Evolutionary conservation across 1,284 basidiomycete genomes (phyloP).

Genomic region (Tremellales sp.): DNA sequence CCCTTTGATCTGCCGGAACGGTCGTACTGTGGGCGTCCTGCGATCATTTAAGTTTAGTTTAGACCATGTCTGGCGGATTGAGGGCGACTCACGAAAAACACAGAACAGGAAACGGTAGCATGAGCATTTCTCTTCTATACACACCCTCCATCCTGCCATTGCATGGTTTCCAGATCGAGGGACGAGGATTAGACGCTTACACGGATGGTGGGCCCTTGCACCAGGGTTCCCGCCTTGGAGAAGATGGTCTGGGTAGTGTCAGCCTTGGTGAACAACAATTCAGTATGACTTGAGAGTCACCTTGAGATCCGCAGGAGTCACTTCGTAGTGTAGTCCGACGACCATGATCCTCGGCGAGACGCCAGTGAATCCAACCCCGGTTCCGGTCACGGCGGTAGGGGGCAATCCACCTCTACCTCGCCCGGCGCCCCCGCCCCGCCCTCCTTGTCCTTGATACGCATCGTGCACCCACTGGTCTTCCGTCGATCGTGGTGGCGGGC

Average conservation of each 20-base stretch:
- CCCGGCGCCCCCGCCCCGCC: constrained; percentile 3
- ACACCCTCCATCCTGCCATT: neutral
- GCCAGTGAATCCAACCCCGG: constrained; percentile 34
- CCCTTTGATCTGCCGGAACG: constrained; percentile 90
- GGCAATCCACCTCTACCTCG: constrained; percentile 1
- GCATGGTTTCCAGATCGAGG: neutral
- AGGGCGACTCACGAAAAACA: constrained; percentile 30
- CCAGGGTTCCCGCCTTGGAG: constrained; percentile 84
- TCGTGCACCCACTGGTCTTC: constrained; percentile 49
- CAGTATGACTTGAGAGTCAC: constrained; percentile 54
- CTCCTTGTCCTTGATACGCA: constrained; percentile 32
- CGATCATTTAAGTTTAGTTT: constrained; percentile 47
- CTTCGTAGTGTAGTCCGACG: constrained; percentile 89
- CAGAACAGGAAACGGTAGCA: constrained; percentile 17
- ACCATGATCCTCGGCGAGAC: constrained; percentile 68
- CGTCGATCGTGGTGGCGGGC: constrained; percentile 45
- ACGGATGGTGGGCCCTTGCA: constrained; percentile 87
- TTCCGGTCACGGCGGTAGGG: constrained; percentile 16
- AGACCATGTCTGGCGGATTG: constrained; percentile 9
- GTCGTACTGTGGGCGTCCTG: constrained; percentile 67
- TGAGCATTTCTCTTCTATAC: constrained; percentile 17
- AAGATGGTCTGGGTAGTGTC: constrained; percentile 67
- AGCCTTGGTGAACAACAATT: neutral
- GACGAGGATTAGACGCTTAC: constrained; percentile 54
- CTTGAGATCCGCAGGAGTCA: constrained; percentile 80